Conservation (phyloP, 352 stramenopile genomes). For the Globisporangium nagaii region DNA sequence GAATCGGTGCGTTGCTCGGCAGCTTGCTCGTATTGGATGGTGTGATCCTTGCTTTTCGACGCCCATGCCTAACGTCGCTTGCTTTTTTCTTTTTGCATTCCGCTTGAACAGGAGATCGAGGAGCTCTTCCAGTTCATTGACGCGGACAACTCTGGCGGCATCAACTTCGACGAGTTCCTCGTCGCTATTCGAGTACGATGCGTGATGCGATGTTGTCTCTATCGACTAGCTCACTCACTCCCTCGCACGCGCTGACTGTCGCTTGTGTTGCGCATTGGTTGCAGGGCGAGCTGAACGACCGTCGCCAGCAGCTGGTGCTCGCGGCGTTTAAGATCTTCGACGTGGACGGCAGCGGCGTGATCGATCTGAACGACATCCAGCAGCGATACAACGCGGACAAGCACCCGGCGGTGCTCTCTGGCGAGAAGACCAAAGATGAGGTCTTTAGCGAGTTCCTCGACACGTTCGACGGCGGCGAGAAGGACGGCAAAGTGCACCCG, state of each 20-base stretch:
- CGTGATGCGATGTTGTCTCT: neutral
- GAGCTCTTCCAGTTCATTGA: slow-evolving; percentile 86
- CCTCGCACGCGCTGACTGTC: no score
- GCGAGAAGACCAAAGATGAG: slow-evolving; percentile 24
- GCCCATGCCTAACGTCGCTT: neutral
- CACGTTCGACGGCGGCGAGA: slow-evolving; percentile 32
- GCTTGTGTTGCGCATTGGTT: slow-evolving; percentile 2
- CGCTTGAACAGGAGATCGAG: slow-evolving; percentile 32
- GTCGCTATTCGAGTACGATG: slow-evolving; percentile 36
- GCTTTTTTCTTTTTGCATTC: neutral
- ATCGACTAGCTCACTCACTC: neutral
- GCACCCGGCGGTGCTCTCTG: slow-evolving; percentile 48
- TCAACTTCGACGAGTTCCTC: slow-evolving; percentile 77
- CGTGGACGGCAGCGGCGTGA: slow-evolving; percentile 44
- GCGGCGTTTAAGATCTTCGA: slow-evolving; percentile 72
- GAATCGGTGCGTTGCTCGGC: slow-evolving; percentile 19
- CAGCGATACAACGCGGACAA: slow-evolving; percentile 38
- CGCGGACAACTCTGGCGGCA: slow-evolving; percentile 62
- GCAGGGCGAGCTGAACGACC: slow-evolving; percentile 31
- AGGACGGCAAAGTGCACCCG: slow-evolving; percentile 27
- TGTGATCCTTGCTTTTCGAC: neutral
- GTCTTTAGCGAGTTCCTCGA: slow-evolving; percentile 28
- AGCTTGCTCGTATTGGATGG: no score
- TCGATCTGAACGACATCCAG: slow-evolving; percentile 40
- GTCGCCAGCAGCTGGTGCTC: slow-evolving; percentile 50